Conservation (phyloP, 495 filamentous ascomycete species). For the Achaetomiella virescens region DNA sequence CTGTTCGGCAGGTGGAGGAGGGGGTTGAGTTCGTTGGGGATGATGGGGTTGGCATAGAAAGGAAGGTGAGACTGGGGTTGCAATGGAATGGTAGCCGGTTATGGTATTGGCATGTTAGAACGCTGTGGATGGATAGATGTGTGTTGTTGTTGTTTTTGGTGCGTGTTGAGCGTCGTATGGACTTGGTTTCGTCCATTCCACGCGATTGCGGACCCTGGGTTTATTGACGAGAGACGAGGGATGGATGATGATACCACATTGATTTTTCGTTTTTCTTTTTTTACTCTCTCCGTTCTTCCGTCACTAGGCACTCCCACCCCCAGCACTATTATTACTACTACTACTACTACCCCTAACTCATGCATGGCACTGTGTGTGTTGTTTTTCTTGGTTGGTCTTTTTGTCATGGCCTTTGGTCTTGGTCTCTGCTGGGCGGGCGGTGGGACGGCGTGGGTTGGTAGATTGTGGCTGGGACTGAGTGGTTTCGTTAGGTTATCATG, state of each 20-base stretch:
- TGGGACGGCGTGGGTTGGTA: background rate
- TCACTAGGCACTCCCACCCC: too few relatives aligned
- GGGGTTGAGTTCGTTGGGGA: background rate
- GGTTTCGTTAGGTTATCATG: too few relatives aligned
- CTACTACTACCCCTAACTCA: too few relatives aligned
- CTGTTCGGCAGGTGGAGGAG: too few relatives aligned
- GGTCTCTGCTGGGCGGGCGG: background rate
- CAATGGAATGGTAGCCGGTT: background rate
- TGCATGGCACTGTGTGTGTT: slow-evolving; percentile 16
- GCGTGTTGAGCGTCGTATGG: background rate
- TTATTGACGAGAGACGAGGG: background rate
- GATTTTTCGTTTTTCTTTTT: background rate
- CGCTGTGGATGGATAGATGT: background rate
- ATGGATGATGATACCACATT: slow-evolving; percentile 22
- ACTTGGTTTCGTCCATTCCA: background rate
- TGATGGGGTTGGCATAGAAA: background rate
- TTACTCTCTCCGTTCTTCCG: background rate
- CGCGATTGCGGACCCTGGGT: background rate
- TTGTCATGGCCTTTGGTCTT: background rate
- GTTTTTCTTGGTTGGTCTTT: background rate
- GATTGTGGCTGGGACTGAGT: background rate
- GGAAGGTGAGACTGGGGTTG: background rate
- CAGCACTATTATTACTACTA: too few relatives aligned
- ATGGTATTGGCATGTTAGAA: background rate
- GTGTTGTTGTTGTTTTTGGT: background rate